Evolutionary conservation across 1,139 yeast species (phyloP).

Genomic region (Candida sanyaensis): DNA sequence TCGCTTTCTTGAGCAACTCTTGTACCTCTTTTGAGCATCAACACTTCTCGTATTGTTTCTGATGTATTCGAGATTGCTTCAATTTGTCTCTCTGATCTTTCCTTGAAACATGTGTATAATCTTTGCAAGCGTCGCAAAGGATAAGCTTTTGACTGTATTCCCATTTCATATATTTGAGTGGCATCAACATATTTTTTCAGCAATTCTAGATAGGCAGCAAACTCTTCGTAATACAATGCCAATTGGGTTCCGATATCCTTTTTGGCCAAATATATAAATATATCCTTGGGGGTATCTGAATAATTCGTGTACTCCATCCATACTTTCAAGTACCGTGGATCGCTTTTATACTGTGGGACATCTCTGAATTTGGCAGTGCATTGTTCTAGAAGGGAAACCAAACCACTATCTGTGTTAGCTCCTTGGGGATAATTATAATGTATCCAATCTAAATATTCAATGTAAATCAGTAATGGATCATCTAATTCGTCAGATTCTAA

Average conservation of each 20-base stretch:
- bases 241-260: constrained; percentile 70
- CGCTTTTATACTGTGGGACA: constrained; percentile 69
- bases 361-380: constrained; percentile 75
- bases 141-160: constrained; percentile 61
- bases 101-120: constrained; percentile 49
- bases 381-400: constrained; percentile 65
- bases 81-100: constrained; percentile 6
- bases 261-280: constrained; percentile 71
- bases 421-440: constrained; percentile 71
- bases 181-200: constrained; percentile 60
- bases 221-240: constrained; percentile 78
- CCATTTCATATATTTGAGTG: constrained; percentile 59
- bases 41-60: constrained; percentile 16
- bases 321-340: constrained; percentile 72
- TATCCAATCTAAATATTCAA: constrained; percentile 76
- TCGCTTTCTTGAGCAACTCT: constrained; percentile 9
- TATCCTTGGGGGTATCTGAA: constrained; percentile 71
- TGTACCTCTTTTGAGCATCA: constrained; percentile 31
- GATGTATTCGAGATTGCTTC: constrained; percentile 9
- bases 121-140: constrained; percentile 59
- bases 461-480: constrained; percentile 76
- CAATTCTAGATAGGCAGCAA: constrained; percentile 66
- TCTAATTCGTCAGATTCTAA: constrained; percentile 59
- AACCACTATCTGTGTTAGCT: constrained; percentile 62
- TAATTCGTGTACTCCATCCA: constrained; percentile 79